Evolutionary conservation across 1,139 yeast species (phyloP).

Genomic region (Taphrina flavorubra): DNA sequence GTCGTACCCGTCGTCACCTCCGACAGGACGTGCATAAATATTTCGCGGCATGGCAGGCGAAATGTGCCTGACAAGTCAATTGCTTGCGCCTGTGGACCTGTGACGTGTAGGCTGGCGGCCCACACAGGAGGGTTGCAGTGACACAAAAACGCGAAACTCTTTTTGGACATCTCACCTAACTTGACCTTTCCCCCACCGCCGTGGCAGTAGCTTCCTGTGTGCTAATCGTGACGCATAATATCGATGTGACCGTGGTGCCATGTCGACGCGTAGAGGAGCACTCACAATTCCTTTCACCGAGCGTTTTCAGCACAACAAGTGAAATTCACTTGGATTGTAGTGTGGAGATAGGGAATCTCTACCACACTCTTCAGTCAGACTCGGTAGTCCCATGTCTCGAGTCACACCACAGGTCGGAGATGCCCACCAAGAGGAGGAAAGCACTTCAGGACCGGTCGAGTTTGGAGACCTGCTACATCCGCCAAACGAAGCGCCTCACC

Average conservation of each 20-base stretch:
- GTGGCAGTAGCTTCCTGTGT: not conserved
- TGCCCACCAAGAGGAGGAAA: constrained; percentile 3
- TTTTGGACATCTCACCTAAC: not conserved
- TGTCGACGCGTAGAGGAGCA: too few relatives aligned
- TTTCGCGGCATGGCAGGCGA: not conserved
- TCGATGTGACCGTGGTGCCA: too few relatives aligned
- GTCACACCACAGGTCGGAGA: constrained; percentile 11
- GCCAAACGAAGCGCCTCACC: constrained; percentile 16
- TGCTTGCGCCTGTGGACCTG: not conserved
- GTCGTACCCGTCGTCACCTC: not conserved
- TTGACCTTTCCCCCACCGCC: not conserved
- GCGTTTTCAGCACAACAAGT: too few relatives aligned
- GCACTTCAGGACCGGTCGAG: constrained; percentile 17
- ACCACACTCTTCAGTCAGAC: not conserved
- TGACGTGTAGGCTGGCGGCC: constrained; percentile 1
- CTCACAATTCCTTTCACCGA: too few relatives aligned
- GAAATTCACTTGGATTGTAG: too few relatives aligned
- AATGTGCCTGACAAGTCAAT: not conserved
- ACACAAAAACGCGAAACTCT: constrained; percentile 12
- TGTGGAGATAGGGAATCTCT: too few relatives aligned
- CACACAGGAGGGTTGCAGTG: not conserved
- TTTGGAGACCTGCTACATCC: constrained; percentile 12
- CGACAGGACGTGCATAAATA: not conserved
- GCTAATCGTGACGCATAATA: too few relatives aligned
- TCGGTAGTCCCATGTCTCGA: constrained; percentile 2